phyloP scores from a whole-genome alignment of 177 flowering plant genomes.

The Vitis hybrid region DNA sequence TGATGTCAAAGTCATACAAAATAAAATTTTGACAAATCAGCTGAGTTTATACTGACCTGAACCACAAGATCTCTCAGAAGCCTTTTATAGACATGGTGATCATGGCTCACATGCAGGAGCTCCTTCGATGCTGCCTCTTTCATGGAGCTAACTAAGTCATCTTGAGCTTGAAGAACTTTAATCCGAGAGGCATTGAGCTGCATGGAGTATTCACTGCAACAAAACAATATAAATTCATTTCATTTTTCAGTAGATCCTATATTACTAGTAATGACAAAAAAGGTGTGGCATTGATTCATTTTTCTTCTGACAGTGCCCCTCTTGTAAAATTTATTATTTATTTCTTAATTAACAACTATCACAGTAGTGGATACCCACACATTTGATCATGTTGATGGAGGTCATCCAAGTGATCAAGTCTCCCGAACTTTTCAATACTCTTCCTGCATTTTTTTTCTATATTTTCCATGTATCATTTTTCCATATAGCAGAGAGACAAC shows the following conservation, averaged over 20 bases:
- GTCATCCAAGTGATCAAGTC: too few relatives aligned
- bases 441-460: too few relatives aligned
- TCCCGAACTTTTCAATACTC: too few relatives aligned
- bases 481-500: too few relatives aligned
- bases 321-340: not conserved
- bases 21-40: too few relatives aligned
- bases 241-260: not conserved
- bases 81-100: slow-evolving; percentile 52
- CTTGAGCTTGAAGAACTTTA: slow-evolving; percentile 96
- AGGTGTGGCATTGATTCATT: too few relatives aligned
- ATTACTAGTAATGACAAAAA: not conserved
- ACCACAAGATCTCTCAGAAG: slow-evolving; percentile 79
- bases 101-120: slow-evolving; percentile 61
- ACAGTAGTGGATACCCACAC: not conserved
- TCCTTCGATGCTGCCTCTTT: slow-evolving; percentile 81
- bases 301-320: not conserved
- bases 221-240: not conserved
- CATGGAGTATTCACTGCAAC: slow-evolving; percentile 85
- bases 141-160: slow-evolving; percentile 85
- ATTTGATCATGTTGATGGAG: too few relatives aligned
- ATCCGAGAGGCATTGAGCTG: slow-evolving; percentile 95
- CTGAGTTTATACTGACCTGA: slow-evolving; percentile 46
- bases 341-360: not conserved
- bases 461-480: too few relatives aligned
- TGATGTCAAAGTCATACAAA: too few relatives aligned